Evolutionary conservation across 805 yeast species (phyloP), one percentile per base, ranked within the genome.

Genomic region (Barnettozyma wickerhamii): DNA sequence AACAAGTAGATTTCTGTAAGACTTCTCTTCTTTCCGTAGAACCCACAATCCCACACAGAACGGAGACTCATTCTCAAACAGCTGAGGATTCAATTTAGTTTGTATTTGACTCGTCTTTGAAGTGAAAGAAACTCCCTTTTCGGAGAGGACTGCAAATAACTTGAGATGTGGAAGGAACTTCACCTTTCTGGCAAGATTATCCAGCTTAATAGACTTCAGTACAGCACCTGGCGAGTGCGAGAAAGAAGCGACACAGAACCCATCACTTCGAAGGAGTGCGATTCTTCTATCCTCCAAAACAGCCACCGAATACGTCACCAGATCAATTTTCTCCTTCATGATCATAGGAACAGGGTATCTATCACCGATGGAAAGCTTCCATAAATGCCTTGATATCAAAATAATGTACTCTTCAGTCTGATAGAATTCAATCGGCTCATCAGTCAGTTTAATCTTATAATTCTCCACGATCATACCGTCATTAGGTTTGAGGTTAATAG

Each of bases 11-110:
- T 59, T 49, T 37, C 56, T 51, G 21, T 47, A 52, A 13, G 51
- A 40, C 42, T 47, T 51, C 9, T 35, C 49, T 0, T 41, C 21
- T 2, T 46, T 43, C 1, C 55, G 54, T 3, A 66, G 50, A 13
- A 52, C 49, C 72, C 71, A 68, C 35, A 59, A 60, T n/a, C 59
- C 47, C 4, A 68, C 20, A 7, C 59, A 49, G 7, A 56, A 29
- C 1, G 68, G 65, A 4, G 38, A 52, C 33, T 62, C 67, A 6
- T 51, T 47, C 0, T 43, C 41, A 21, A 53, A 51, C 4, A 56
- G 7, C 1, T 20, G 21, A 2, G 29, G 20, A 14, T 33, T 48
- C 9, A 37, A 18, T 9, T 38, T 33, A 10, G 33, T 37, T 6
- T 43, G 42, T 19, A 52, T 18, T 31, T 45, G 48, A 2, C 39